These are phyloP conservation scores for Ilyonectria destructans DNA, from an alignment of 2,329 filamentous ascomycete species.

Conservation along the genomic window DNA sequence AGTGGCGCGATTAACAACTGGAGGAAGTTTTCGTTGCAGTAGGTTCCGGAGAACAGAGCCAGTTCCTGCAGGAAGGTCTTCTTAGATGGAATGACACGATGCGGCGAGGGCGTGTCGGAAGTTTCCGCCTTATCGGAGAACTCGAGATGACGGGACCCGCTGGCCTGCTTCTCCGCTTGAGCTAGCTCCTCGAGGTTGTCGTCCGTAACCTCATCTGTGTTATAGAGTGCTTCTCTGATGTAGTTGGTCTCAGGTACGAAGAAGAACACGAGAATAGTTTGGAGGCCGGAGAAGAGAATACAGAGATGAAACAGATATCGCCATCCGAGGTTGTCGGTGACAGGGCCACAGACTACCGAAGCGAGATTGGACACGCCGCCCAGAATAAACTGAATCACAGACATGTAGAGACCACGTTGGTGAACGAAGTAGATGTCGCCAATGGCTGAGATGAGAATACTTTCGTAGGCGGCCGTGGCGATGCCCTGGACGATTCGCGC, in stretches of 20 bases:
- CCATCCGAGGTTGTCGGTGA: not conserved
- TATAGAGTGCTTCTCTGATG: too few species aligned
- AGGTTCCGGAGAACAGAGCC: not conserved
- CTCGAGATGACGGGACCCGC: not conserved
- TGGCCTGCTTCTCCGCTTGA: not conserved
- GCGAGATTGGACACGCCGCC: not conserved
- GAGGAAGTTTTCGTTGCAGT: not conserved
- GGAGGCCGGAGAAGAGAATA: not conserved
- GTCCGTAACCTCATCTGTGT: too few species aligned
- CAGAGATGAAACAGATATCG: not conserved
- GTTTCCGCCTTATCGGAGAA: too few species aligned
- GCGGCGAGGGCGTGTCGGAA: not conserved
- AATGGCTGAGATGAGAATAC: not conserved
- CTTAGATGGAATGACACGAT: not conserved
- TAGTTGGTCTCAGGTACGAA: not conserved
- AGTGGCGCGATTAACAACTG: not conserved
- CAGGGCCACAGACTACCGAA: not conserved
- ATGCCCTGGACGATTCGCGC: not conserved
- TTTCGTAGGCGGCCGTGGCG: not conserved
- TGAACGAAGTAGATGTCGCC: constrained; percentile 2
- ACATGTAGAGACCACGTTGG: not conserved
- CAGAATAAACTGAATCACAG: not conserved
- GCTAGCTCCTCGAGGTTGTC: not conserved
- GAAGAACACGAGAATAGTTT: not conserved
- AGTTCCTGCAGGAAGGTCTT: not conserved